Evolutionary conservation across 2,329 filamentous ascomycete genomes (phyloP), one percentile per base, ranked within the genome.

Genomic region (Pseudocercospora fuligena): DNA sequence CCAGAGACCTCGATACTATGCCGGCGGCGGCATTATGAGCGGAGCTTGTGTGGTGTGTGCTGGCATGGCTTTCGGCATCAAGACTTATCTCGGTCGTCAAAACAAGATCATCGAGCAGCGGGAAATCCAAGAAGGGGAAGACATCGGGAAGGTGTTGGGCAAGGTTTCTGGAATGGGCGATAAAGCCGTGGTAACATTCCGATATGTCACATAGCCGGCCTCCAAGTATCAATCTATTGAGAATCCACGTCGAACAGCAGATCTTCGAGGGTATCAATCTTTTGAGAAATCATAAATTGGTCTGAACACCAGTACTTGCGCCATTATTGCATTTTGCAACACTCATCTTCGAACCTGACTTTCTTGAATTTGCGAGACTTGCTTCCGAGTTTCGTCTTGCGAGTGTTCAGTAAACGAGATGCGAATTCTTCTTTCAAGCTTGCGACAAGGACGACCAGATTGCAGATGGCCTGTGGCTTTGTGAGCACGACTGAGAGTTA

Each of bases 1-100:
- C 12, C 53, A 56, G 25, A 56, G 31, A 31, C 53, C 53, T 21
- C 12, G 53, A 56, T 56, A 56, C 29, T 56, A 31, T 56, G 53
- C 25, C 23, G 53, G 53, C 2, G 23, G 53, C 4, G 53, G 53
- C 3, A 56, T 56, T 29, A 56, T 56, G 53, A 56, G 53, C 25
- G 53, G 53, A 56, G 53, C 53, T 56, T 56, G 53, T 16, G 19
- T 56, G 25, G 53, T 58, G 5, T 58, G 29, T 25, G 56, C 29
- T 12, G 29, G 56, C 7, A 58, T 58, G 56, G 56, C 56, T 14
- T 19, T 36, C 12, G 56, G 63, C 14, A 54, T 59, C 54, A 29
- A 60, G 27, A 14, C 23, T 8, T 54, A 54, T 54, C 23, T 54
- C 8, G 16, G 2, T 27, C 49, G 49, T 16, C 49, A 49, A 5